Evolutionary conservation across 495 filamentous ascomycete species (phyloP).

Genomic region (Gamarada debralockiae): DNA sequence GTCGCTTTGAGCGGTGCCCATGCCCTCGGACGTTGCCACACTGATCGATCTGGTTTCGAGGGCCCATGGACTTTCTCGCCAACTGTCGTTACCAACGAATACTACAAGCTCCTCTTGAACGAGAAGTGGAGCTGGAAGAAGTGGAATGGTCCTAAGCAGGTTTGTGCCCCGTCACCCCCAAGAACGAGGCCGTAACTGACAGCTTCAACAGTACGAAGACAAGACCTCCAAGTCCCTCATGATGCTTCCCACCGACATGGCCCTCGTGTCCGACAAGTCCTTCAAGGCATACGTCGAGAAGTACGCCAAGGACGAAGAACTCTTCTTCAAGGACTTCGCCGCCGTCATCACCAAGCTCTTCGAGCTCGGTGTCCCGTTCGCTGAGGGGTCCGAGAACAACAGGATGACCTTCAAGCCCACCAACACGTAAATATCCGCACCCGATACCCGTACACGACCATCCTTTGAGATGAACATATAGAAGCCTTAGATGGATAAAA

Average conservation of each 20-base stretch:
- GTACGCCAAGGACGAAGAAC: slow-evolving; percentile 88
- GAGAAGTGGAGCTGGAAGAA: slow-evolving; percentile 93
- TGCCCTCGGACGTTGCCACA: slow-evolving; percentile 89
- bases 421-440: slow-evolving; percentile 23
- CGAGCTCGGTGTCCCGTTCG: slow-evolving; percentile 92
- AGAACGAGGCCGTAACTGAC: slow-evolving; percentile 1
- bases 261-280: slow-evolving; percentile 79
- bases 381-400: slow-evolving; percentile 58
- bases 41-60: slow-evolving; percentile 81
- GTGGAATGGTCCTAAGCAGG: slow-evolving; percentile 82
- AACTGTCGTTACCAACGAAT: slow-evolving; percentile 92
- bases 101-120: slow-evolving; percentile 77
- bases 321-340: slow-evolving; percentile 91
- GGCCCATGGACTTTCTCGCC: slow-evolving; percentile 98
- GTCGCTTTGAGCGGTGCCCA: slow-evolving; percentile 89
- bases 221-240: slow-evolving; percentile 80
- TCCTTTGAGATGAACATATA: too few species aligned
- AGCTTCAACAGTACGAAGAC: slow-evolving; percentile 68
- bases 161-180: slow-evolving; percentile 13
- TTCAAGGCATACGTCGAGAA: slow-evolving; percentile 83
- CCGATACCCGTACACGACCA: too few species aligned
- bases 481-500: too few species aligned
- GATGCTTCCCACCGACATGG: slow-evolving; percentile 96
- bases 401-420: slow-evolving; percentile 73
- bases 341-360: slow-evolving; percentile 78